A percentile compares a stretch with the other conserved stretches of the same genome.
phyloP scores from a whole-genome alignment of 2,329 filamentous ascomycete species.

The Scorias spongiosa region DNA sequence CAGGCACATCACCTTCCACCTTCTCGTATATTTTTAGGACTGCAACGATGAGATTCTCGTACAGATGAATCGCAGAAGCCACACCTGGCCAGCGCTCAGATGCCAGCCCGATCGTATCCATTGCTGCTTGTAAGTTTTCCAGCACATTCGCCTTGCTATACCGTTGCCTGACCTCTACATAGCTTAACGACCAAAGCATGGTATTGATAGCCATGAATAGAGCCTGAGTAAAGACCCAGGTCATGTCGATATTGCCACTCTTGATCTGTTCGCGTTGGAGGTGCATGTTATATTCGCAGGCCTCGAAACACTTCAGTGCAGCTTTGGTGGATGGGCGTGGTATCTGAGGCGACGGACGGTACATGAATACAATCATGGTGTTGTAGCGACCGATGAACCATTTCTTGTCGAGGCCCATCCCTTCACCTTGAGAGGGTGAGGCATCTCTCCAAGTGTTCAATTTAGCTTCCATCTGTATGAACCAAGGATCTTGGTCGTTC shows the following conservation, averaged over 20 bases:
- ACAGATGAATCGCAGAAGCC: constrained; percentile 67
- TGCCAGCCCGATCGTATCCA: constrained; percentile 66
- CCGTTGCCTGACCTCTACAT: constrained; percentile 60
- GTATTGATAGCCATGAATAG: constrained; percentile 88
- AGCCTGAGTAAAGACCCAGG: constrained; percentile 82
- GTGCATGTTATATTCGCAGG: constrained; percentile 65
- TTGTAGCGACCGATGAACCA: constrained; percentile 59
- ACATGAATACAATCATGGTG: constrained; percentile 76
- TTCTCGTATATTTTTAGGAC: constrained; percentile 78
- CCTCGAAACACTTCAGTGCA: constrained; percentile 69
- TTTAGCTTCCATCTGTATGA: constrained; percentile 60
- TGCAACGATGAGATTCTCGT: constrained; percentile 69
- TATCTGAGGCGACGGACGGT: constrained; percentile 81
- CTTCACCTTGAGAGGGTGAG: constrained; percentile 55
- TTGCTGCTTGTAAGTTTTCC: constrained; percentile 53
- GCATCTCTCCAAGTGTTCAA: constrained; percentile 65
- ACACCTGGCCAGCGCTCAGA: constrained; percentile 87
- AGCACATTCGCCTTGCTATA: constrained; percentile 65
- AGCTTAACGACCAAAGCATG: constrained; percentile 81
- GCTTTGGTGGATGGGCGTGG: constrained; percentile 69
- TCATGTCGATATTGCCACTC: constrained; percentile 63
- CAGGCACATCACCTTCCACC: constrained; percentile 31
- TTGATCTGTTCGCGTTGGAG: constrained; percentile 69
- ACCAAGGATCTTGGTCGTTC: constrained; percentile 77
- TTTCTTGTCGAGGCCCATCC: constrained; percentile 53